Base-by-base conservation (phyloP, 2,329 filamentous ascomycete genomes). In the Colletotrichum sp. region DNA sequence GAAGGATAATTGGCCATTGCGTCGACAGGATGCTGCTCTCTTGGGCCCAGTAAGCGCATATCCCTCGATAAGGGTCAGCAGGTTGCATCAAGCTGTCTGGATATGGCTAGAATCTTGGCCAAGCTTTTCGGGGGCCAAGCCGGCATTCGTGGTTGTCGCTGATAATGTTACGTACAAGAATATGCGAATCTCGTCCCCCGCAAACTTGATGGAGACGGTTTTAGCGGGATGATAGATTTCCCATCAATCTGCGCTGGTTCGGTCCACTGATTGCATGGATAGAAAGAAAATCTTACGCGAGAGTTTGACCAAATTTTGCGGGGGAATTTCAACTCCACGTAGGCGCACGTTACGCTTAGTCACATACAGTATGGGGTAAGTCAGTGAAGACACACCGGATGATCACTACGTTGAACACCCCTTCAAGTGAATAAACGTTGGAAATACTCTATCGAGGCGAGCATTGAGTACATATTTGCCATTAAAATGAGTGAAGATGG, bases 261-360 rank as follows among this genome's bases (percentile, higher is more conserved):
- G 52, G 29, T 22, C 72, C 52, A 72, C 72, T 67, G 62, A 72
- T 75, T 72, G 39, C 69, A 62, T 39, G 69, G 52, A 44, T 63
- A 7, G n/a, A 13, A 29, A 22, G 72, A 72, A 75, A 62, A 75
- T 75, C 72, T 75, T 75, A 75, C 72, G 72, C 29, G 19, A 72
- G 49, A 75, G 30, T 16, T 72, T 75, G 52, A 61, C 36, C 22
- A 44, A 69, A 62, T 11, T 62, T 55, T 75, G 69, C 72, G 69
- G 72, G 72, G 69, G 36, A 55, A 39, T 15, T 22, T 4, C 11
- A 9, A 67, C 65, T 27, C 61, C 16, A 39, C n/a, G 32, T 39
- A 36, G 32, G 12, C n/a, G 32, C 32, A 39, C 16, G 22, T 22
- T 25, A 12, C 36, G 62, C 34, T 44, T 30, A 32, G 29, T 62